Evolutionary conservation across 176 grass and related monocot genomes (phyloP).

Genomic region (Musa beccarii): DNA sequence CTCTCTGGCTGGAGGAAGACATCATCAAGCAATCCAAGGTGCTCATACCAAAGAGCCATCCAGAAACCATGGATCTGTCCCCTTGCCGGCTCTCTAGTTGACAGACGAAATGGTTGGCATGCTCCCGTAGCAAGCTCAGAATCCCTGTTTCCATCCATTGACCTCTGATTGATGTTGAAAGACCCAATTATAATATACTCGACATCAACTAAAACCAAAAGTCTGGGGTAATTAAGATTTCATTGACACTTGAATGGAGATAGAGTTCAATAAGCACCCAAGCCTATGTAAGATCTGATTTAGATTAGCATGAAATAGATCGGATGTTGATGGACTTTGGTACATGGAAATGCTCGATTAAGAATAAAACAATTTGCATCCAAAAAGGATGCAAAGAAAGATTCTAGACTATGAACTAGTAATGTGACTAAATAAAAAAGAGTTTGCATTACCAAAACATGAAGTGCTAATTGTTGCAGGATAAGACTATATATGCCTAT

Average conservation of each 20-base stretch:
- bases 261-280: neutral
- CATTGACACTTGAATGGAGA: neutral
- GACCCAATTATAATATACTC: constrained; percentile 93
- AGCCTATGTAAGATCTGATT: too few species aligned
- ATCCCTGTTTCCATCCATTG: constrained; percentile 87
- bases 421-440: too few species aligned
- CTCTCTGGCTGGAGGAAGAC: constrained; percentile 49
- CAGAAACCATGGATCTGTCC: constrained; percentile 81
- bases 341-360: too few species aligned
- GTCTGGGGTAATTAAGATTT: constrained; percentile 6
- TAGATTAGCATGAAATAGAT: too few species aligned
- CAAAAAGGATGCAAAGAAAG: too few species aligned
- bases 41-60: constrained; percentile 89
- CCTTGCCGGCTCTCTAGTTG: constrained; percentile 41
- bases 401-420: too few species aligned
- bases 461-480: too few species aligned
- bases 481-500: too few species aligned
- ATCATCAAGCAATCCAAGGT: constrained; percentile 72
- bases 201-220: constrained; percentile 65
- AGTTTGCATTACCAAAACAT: too few species aligned
- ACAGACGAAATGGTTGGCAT: constrained; percentile 61
- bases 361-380: too few species aligned
- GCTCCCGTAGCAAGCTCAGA: constrained; percentile 77
- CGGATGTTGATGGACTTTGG: too few species aligned
- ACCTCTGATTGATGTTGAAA: constrained; percentile 89